These are phyloP conservation scores for Carallia brachiata DNA, from an alignment of 345 rosid species.

Conservation along the genomic window DNA sequence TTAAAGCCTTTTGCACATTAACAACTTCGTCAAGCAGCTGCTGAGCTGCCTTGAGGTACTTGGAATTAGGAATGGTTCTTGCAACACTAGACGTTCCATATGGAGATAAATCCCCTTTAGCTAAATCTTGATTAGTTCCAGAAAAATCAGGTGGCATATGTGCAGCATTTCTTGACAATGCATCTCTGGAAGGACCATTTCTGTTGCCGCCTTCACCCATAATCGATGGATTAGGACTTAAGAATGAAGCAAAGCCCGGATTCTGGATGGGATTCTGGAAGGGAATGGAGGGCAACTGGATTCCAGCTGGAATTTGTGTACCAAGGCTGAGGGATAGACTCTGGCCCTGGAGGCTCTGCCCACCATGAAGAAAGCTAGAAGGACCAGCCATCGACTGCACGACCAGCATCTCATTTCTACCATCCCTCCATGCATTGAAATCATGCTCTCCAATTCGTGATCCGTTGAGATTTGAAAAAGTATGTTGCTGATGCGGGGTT, in stretches of 20 bases:
- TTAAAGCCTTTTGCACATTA: conserved; percentile 64
- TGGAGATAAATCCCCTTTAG: conserved; percentile 47
- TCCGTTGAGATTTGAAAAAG: conserved; percentile 54
- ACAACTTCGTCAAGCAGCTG: conserved; percentile 82
- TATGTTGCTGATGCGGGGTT: conserved; percentile 53
- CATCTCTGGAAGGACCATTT: conserved; percentile 51
- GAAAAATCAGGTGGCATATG: conserved; percentile 40
- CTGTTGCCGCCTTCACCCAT: conserved; percentile 40
- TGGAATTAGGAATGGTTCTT: conserved; percentile 62
- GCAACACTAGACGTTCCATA: conserved; percentile 54
- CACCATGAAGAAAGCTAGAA: conserved; percentile 41
- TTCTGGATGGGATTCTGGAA: conserved; percentile 32
- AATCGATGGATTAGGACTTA: conserved; percentile 47
- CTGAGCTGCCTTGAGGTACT: conserved; percentile 72
- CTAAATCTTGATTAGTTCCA: conserved; percentile 43
- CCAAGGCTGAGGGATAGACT: conserved; percentile 78
- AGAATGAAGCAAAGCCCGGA: conserved; percentile 49
- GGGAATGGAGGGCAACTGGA: conserved; percentile 44
- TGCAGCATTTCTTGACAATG: conserved; percentile 51
- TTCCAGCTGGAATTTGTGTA: conserved; percentile 68
- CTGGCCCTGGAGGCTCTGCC: conserved; percentile 65
- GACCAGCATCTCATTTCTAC: conserved; percentile 58
- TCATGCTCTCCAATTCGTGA: conserved; percentile 49
- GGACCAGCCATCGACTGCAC: conserved; percentile 53
- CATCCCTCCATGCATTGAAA: conserved; percentile 57